These are phyloP conservation scores for Uronychia binucleata DNA, from an alignment of 73 alveolate genomes.

Conservation along the genomic window DNA sequence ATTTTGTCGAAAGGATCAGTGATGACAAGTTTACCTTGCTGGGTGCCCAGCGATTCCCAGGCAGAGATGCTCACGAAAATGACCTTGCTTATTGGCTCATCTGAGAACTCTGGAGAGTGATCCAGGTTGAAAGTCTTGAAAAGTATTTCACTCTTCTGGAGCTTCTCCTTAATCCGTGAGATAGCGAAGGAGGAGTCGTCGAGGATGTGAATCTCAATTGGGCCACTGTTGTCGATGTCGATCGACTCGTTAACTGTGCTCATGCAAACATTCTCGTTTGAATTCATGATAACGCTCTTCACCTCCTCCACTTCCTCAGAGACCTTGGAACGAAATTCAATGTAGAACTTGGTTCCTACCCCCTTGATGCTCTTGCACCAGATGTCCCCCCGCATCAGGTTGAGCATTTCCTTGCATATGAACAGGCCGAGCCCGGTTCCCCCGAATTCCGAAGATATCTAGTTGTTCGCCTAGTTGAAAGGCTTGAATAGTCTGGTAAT, in stretches of 20 bases:
- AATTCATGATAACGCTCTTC: not conserved
- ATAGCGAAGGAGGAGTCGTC: not conserved
- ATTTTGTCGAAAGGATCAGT: not conserved
- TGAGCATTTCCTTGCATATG: not conserved
- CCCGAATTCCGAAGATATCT: not conserved
- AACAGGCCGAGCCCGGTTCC: not conserved
- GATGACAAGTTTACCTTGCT: not conserved
- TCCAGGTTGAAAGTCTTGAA: not conserved
- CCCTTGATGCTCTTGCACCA: not conserved
- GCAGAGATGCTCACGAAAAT: not conserved
- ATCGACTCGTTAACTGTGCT: not conserved
- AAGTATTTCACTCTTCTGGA: not conserved
- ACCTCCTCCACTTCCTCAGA: not conserved
- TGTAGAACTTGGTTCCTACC: not conserved
- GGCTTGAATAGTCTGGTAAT: not conserved
- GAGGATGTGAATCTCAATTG: not conserved
- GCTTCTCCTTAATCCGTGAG: not conserved
- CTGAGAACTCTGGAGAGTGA: not conserved
- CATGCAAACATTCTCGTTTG: no score
- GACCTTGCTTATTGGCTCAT: not conserved
- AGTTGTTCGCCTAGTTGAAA: not conserved
- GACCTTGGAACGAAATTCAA: not conserved
- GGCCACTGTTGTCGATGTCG: not conserved
- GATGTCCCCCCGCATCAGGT: not conserved
- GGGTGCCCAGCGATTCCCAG: not conserved